phyloP scores from a whole-genome alignment of 352 stramenopile genomes.

The Globisporangium ultimum region DNA sequence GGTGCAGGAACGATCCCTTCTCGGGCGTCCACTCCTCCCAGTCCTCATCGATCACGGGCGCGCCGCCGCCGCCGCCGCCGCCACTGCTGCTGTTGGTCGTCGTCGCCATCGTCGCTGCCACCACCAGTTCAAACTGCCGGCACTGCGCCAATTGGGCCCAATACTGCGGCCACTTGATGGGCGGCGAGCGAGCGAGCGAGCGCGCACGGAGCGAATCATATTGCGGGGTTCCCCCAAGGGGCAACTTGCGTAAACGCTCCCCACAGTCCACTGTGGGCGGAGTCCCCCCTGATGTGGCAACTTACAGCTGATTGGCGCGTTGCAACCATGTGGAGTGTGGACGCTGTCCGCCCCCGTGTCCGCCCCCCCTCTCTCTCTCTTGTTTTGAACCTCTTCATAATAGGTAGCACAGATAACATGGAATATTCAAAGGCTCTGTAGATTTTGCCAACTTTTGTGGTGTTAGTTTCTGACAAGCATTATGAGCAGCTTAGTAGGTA shows the following conservation, averaged over 20 bases:
- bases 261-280: background rate
- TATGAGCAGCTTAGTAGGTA: too few relatives aligned
- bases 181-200: background rate
- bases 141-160: too few relatives aligned
- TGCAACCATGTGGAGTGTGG: background rate
- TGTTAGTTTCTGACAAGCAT: too few relatives aligned
- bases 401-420: background rate
- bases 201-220: background rate
- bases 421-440: too few relatives aligned
- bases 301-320: background rate
- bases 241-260: background rate
- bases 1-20: slow-evolving; percentile 92
- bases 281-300: background rate
- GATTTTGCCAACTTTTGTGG: too few relatives aligned
- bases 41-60: slow-evolving; percentile 65
- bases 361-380: background rate
- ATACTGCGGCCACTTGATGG: too few relatives aligned
- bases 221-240: background rate
- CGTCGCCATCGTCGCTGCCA: slow-evolving; percentile 1
- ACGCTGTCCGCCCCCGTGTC: background rate
- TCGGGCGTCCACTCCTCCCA: slow-evolving; percentile 94
- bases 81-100: slow-evolving; percentile 4
- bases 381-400: background rate
- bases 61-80: background rate
- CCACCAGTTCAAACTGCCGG: slow-evolving; percentile 1